Conservation (phyloP, 179 eudicot genomes). For the Sideroxylon spinosum region DNA sequence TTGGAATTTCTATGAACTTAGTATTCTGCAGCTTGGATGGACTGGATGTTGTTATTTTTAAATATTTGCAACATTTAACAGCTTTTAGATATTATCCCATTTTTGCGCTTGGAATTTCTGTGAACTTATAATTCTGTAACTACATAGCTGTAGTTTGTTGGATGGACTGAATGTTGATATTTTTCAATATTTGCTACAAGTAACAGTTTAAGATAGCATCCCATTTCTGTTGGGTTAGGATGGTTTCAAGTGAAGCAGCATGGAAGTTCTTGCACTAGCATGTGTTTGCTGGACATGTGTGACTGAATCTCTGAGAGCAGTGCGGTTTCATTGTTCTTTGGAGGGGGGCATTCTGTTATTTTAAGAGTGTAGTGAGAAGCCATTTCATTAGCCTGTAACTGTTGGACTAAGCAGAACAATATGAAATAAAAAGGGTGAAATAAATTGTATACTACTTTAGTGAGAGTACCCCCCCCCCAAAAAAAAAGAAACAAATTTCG, state of each 20-base stretch:
- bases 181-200: constrained; percentile 4
- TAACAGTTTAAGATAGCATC: background rate
- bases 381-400: background rate
- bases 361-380: background rate
- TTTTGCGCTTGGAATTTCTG: constrained; percentile 8
- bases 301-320: background rate
- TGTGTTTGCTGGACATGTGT: constrained; percentile 2
- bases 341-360: too few species aligned
- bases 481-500: too few species aligned
- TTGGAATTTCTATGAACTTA: constrained; percentile 11
- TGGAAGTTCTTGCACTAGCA: background rate
- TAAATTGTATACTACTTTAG: background rate
- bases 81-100: background rate
- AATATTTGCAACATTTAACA: constrained; percentile 5
- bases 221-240: background rate
- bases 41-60: background rate
- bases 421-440: background rate
- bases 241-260: constrained; percentile 8
- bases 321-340: too few species aligned
- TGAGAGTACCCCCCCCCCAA: background rate
- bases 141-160: background rate
- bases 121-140: constrained; percentile 2
- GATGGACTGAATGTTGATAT: background rate
- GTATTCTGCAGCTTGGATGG: background rate
- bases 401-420: background rate